These are phyloP conservation scores for Aspergillus panamensis DNA, from an alignment of 495 filamentous ascomycete genomes.

Conservation along the genomic window DNA sequence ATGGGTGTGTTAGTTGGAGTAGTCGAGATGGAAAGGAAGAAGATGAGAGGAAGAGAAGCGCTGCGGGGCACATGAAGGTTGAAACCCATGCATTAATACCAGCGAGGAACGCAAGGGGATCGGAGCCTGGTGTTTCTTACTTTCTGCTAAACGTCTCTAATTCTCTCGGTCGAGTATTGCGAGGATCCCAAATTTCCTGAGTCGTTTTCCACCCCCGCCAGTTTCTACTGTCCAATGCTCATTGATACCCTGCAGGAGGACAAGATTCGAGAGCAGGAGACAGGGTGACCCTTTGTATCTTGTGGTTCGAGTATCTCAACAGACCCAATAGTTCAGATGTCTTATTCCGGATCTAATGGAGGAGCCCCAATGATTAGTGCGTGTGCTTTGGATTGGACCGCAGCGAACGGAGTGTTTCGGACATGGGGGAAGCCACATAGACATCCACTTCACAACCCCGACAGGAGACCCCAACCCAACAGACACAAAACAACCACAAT, in stretches of 20 bases:
- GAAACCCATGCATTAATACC: too few relatives aligned
- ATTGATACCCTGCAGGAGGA: background rate
- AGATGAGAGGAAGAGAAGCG: background rate
- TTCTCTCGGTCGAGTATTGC: background rate
- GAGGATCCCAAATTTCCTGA: background rate
- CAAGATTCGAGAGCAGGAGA: background rate
- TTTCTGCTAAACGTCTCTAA: too few relatives aligned
- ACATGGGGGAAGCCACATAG: background rate
- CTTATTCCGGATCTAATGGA: background rate
- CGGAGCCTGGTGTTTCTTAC: too few relatives aligned
- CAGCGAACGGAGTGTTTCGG: background rate
- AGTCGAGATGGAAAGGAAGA: background rate
- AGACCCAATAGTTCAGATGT: background rate
- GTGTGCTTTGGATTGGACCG: background rate
- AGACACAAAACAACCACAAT: background rate
- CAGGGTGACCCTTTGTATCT: background rate
- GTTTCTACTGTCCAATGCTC: background rate
- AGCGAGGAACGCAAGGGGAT: too few relatives aligned
- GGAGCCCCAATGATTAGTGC: background rate
- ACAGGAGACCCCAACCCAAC: background rate
- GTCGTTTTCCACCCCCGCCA: background rate
- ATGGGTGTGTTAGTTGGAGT: constrained; percentile 9
- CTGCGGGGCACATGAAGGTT: background rate
- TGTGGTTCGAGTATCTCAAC: background rate
- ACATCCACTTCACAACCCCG: background rate